Base-by-base conservation (phyloP, 495 filamentous ascomycete genomes). In the Penicillium robsamsonii region DNA sequence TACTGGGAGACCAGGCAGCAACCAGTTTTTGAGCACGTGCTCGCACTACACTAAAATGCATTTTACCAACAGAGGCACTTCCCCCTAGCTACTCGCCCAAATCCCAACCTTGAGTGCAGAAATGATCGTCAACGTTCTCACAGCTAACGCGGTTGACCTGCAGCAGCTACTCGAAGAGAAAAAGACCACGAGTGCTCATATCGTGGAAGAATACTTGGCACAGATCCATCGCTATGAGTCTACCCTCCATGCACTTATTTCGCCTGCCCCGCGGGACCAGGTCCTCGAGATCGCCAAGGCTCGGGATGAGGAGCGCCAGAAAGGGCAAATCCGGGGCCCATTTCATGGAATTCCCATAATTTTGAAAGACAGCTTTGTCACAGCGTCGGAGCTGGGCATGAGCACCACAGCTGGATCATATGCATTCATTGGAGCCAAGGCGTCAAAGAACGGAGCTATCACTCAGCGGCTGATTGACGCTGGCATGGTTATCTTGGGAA, bases 171-270 rank as follows among this genome's bases (percentile, higher is more conserved):
- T 84, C 50, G 56, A 60, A 35, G 56, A 56, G 8, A 65, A 65
- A 5, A 66, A 61, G 29, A 58, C 80, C 24, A 78, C 78, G 7
- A 75, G 74, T 48, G 69, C 71, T 13, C 65, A 79, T 43, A 69
- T 83, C 30, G 67, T 81, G 2, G 59, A 73, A 44, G 64, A 69
- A 41, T 83, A 82, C 58, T 63, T 84, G 13, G 52, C 55, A 2
- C 79, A 79, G 54, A 82, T 82, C 24, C 68, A 75, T 18, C 60
- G 55, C 18, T 70, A 82, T 57, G 74, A 82, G 29, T n/a, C 56
- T 71, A 22, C 60, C 57, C 50, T 63, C 22, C 40, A 55, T 51
- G 75, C 69, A 5, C 35, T 77, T 18, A 76, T 76, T 53, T 68
- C 66, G 7, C 51, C 66, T 25, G 66, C 69, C 9, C 71, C 75